Percentiles rank a stretch among this genome's conserved stretches.
Evolutionary conservation across 1,139 yeast species (phyloP).

Genomic region (Zygosaccharomyces pseudobailii): DNA sequence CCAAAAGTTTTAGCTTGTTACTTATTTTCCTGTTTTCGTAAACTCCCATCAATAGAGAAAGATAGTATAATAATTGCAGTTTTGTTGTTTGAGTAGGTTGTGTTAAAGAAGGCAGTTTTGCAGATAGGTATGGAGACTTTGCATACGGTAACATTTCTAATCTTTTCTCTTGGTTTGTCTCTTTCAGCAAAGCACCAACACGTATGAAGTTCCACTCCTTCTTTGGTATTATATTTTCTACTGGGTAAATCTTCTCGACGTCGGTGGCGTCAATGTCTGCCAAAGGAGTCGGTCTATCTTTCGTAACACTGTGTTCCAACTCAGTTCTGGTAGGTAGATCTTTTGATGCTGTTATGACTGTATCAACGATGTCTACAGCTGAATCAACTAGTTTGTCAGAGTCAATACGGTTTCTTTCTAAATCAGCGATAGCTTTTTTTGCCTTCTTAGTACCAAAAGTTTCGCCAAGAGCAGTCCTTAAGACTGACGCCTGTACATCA

Average conservation of each 20-base stretch:
- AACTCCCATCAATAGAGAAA: slow-evolving; percentile 74
- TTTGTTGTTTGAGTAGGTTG: slow-evolving; percentile 49
- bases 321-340: slow-evolving; percentile 67
- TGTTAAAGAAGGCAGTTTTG: slow-evolving; percentile 42
- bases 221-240: slow-evolving; percentile 63
- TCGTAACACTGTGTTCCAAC: slow-evolving; percentile 47
- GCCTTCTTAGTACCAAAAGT: slow-evolving; percentile 97
- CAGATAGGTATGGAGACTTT: slow-evolving; percentile 50
- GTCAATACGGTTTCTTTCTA: slow-evolving; percentile 81
- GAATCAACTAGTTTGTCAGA: slow-evolving; percentile 69
- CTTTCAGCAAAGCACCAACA: slow-evolving; percentile 51
- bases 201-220: slow-evolving; percentile 62
- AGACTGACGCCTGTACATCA: slow-evolving; percentile 50
- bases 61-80: slow-evolving; percentile 68
- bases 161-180: slow-evolving; percentile 45
- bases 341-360: slow-evolving; percentile 65
- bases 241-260: slow-evolving; percentile 78
- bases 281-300: slow-evolving; percentile 78
- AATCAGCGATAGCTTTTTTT: slow-evolving; percentile 77
- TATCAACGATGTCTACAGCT: slow-evolving; percentile 77
- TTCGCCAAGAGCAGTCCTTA: slow-evolving; percentile 83
- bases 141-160: slow-evolving; percentile 58
- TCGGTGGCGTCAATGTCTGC: slow-evolving; percentile 71
- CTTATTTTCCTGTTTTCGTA: slow-evolving; percentile 66
- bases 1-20: slow-evolving; percentile 56